Evolutionary conservation across 2,329 filamentous ascomycete species (phyloP), one percentile per base, ranked within the genome.

Genomic region (Drechmeria coniospora): DNA sequence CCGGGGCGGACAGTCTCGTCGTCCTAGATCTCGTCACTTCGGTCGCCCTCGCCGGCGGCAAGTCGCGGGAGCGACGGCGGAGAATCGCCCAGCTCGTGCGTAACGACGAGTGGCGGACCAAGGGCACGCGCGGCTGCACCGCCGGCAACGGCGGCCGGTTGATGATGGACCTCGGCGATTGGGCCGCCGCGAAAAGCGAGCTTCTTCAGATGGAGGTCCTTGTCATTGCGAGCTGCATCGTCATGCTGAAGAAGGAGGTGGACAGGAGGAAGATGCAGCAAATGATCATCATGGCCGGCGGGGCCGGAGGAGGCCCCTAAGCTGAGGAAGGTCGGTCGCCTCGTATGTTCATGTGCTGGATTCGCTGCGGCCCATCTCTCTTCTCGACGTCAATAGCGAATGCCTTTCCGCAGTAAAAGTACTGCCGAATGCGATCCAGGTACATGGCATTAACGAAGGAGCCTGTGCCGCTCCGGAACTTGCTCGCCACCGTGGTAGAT

Each of bases 191-290:
- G 3, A 56, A 54, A 39, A 46, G 41, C 6, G 47, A 51, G 24
- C 37, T 29, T 3, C 39, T 40, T 26, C 47, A 65, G 39, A 45
- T 65, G 32, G 55, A 68, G 39, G 50, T 58, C n/a, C 35, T 74
- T 13, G 54, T 65, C 8, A 56, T 75, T 12, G 59, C 62, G 23
- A 73, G 65, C 11, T 70, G 63, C 32, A 38, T 77, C 31, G 47
- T 63, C 11, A 73, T 78, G 70, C 44, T 77, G 38, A 76, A 77
- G 61, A 69, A 65, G 47, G 74, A 77, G 56, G 52, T 73, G 27
- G 72, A 77, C 44, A 53, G 71, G 23, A 53, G 67, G 36, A 54
- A 67, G 32, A 43, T 55, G 33, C 47, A 63, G 27, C 67, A 75
- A 53, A 47, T 59, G 24, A 56, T 59, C 31, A 47, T 57, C 4